A percentile compares a stretch with the other conserved stretches of the same genome.
Conservation (phyloP, 2,329 filamentous ascomycete species). For the Fonsecaea multimorphosa region DNA sequence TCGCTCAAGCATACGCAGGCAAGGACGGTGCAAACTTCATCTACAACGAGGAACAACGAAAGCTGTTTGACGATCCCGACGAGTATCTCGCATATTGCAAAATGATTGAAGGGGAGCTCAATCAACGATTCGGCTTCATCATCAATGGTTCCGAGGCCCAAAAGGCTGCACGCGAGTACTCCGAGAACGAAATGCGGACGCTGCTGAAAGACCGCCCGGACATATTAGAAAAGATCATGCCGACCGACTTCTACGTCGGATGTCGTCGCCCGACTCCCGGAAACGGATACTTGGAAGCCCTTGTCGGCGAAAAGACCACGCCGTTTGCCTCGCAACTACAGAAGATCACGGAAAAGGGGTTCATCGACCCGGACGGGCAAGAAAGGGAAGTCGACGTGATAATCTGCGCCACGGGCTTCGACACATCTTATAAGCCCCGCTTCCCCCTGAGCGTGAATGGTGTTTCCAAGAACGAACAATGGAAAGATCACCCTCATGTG, state of each 20-base stretch:
- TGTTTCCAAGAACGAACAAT: slow-evolving; percentile 25
- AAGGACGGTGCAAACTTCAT: slow-evolving; percentile 36
- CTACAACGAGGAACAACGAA: slow-evolving; percentile 37
- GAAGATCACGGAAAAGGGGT: slow-evolving; percentile 32
- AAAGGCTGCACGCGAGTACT: slow-evolving; percentile 26
- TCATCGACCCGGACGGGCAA: slow-evolving; percentile 30
- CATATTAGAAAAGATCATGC: slow-evolving; percentile 39
- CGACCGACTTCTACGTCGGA: slow-evolving; percentile 38
- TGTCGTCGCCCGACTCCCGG: slow-evolving; percentile 40
- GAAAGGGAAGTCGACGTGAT: slow-evolving; percentile 41
- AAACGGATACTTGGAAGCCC: slow-evolving; percentile 37
- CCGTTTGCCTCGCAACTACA: slow-evolving; percentile 24
- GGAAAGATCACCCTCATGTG: slow-evolving; percentile 31
- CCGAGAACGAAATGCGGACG: slow-evolving; percentile 37
- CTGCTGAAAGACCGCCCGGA: slow-evolving; percentile 36
- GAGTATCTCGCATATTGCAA: slow-evolving; percentile 35
- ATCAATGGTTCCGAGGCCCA: slow-evolving; percentile 27
- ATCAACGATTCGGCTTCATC: slow-evolving; percentile 32
- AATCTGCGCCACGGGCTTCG: slow-evolving; percentile 41
- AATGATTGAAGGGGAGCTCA: slow-evolving; percentile 36
- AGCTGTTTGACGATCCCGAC: slow-evolving; percentile 29
- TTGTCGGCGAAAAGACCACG: slow-evolving; percentile 30
- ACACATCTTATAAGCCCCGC: slow-evolving; percentile 35
- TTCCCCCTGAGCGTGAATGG: slow-evolving; percentile 32
- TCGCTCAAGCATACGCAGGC: slow-evolving; percentile 37